Evolutionary conservation across 225 moss, liverwort and hornwort species (phyloP).

Genomic region (Physcomitrium patens): DNA sequence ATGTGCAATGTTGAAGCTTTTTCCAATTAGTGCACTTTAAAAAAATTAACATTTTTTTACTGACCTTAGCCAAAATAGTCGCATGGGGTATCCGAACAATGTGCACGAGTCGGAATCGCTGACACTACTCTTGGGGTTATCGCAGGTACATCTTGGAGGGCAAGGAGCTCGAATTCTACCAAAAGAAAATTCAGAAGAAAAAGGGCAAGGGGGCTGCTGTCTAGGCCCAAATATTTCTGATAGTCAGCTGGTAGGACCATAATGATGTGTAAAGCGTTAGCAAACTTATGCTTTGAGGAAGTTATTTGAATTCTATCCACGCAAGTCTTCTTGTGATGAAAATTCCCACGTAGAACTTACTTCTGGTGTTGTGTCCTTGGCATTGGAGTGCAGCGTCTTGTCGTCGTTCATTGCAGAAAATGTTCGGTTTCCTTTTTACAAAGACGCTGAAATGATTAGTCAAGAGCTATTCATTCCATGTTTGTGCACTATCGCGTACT

Average conservation of each 20-base stretch:
- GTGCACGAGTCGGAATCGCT: not conserved
- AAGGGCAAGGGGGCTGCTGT: conserved; percentile 80
- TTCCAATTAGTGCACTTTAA: too few species aligned
- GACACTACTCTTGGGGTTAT: not conserved
- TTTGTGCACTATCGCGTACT: too few species aligned
- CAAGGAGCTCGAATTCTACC: conserved; percentile 90
- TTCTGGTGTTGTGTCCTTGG: not conserved
- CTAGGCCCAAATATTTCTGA: conserved; percentile 30
- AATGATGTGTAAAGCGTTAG: conserved; percentile 24
- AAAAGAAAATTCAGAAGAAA: conserved; percentile 95
- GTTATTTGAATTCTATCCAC: conserved; percentile 12
- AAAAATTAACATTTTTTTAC: too few species aligned
- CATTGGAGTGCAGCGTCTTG: conserved; percentile 4
- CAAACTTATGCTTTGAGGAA: conserved; percentile 25
- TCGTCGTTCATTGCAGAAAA: too few species aligned
- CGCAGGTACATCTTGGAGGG: conserved; percentile 88
- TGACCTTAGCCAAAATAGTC: too few species aligned
- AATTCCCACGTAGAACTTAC: not conserved
- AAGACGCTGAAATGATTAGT: too few species aligned
- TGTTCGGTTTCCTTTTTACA: not conserved
- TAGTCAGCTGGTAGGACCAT: conserved; percentile 32
- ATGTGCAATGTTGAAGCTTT: not conserved
- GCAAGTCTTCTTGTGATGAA: conserved; percentile 25
- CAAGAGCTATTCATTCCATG: too few species aligned
- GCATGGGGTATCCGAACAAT: not conserved